phyloP scores from a whole-genome alignment of 768 basidiomycete genomes.

The Termitomyces sp. region DNA sequence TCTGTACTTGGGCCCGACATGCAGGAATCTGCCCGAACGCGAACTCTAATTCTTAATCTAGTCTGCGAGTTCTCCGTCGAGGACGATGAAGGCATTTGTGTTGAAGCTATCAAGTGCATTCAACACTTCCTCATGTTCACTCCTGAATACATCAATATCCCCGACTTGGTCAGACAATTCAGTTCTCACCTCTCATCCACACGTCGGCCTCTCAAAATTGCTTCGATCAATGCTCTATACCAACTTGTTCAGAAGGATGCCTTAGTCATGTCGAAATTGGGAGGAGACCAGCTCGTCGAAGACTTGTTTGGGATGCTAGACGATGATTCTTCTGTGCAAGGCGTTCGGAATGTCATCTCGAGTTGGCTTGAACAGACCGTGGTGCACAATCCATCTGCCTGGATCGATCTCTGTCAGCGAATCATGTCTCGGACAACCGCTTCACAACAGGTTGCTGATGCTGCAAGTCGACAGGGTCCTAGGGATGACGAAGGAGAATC shows the following conservation, averaged over 20 bases:
- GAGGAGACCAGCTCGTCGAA: slow-evolving; percentile 91
- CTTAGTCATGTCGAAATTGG: slow-evolving; percentile 83
- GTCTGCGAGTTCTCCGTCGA: slow-evolving; percentile 83
- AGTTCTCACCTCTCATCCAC: slow-evolving; percentile 75
- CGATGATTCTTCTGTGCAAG: slow-evolving; percentile 89
- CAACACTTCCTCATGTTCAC: slow-evolving; percentile 98
- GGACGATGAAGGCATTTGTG: slow-evolving; percentile 80
- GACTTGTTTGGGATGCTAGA: slow-evolving; percentile 94
- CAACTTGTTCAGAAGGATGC: slow-evolving; percentile 97
- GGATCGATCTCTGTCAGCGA: slow-evolving; percentile 96
- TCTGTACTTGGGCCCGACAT: slow-evolving; percentile 94
- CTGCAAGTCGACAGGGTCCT: slow-evolving; percentile 44
- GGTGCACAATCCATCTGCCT: slow-evolving; percentile 87
- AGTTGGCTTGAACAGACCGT: slow-evolving; percentile 97
- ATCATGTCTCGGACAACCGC: slow-evolving; percentile 96
- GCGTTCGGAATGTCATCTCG: slow-evolving; percentile 87
- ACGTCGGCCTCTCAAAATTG: slow-evolving; percentile 81
- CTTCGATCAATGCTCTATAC: slow-evolving; percentile 93
- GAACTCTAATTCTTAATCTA: slow-evolving; percentile 78
- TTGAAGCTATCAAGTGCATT: slow-evolving; percentile 93
- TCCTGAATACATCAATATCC: slow-evolving; percentile 76
- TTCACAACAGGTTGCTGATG: slow-evolving; percentile 67
- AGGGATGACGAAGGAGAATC: slow-evolving; percentile 95
- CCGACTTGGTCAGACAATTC: slow-evolving; percentile 74
- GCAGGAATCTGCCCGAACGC: slow-evolving; percentile 76